Base-by-base conservation (phyloP, 2,329 filamentous ascomycete genomes). In the Onygenales sp. region DNA sequence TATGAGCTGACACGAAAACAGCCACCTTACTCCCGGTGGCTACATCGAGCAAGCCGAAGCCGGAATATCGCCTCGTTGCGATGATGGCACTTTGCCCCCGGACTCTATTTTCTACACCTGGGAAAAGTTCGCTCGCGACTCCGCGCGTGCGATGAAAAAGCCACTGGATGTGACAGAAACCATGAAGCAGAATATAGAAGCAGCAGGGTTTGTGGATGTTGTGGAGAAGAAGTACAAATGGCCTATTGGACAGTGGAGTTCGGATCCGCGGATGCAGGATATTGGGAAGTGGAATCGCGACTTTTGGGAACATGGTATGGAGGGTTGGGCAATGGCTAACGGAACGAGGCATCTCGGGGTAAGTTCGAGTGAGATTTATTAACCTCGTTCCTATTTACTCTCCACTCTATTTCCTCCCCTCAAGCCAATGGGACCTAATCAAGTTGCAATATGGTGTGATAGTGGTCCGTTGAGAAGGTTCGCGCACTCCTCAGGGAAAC, bases 151-250 rank as follows among this genome's bases (percentile, higher is more conserved):
- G 5, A 57, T 60, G 47, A 61, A 63, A 6, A 62, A 65, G 56
- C 53, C 60, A 21, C 55, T 68, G 21, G 50, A 55, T 6, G 58
- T 65, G 3, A 56, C 59, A 6, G 56, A 57, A 6, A 48, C 51
- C 7, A 60, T 65, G 56, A 67, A 65, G 10, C 50, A 63, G 6
- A 57, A 55, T 45, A 63, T 75, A 8, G 52, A 51, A 13, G 56
- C 64, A 14, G 62, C 65, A 7, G 75, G 76, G 2, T 78, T 77
- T 57, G 68, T 68, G 4, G 69, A 76, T 55, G 68, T 78, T 1
- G 65, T 69, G 8, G 70, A 74, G 59, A 61, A 61, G 53, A 60
- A 60, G 37, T 73, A 66, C 58, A 70, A 71, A 51, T 69, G 70
- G 65, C 72, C 74, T 0, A 61, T 75, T 13, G 70, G 70, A 2